Evolutionary conservation across 1,284 basidiomycete species (phyloP).

Genomic region (Ganoderma lucidum): DNA sequence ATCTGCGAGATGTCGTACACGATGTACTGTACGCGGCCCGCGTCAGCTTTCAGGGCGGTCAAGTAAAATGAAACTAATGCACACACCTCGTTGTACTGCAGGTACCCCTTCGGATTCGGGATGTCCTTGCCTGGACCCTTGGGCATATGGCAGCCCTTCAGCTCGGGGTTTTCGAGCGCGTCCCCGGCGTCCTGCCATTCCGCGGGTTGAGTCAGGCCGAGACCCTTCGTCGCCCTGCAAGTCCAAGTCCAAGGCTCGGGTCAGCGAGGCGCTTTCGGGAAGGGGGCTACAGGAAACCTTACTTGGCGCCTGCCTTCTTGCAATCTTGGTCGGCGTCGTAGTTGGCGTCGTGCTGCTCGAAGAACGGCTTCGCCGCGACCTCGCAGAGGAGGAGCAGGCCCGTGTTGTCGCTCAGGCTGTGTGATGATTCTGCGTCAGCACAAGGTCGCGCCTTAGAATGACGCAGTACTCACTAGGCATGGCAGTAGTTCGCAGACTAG

Average conservation of each 20-base stretch:
- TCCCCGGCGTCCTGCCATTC: slow-evolving; percentile 70
- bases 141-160: slow-evolving; percentile 66
- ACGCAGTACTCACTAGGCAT: slow-evolving; percentile 50
- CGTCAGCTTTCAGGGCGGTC: background rate
- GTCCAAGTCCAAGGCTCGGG: slow-evolving; percentile 22
- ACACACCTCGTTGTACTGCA: slow-evolving; percentile 64
- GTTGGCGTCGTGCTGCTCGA: slow-evolving; percentile 55
- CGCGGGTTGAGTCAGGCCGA: slow-evolving; percentile 58
- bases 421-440: slow-evolving; percentile 1
- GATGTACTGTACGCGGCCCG: slow-evolving; percentile 39
- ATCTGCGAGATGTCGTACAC: slow-evolving; percentile 52
- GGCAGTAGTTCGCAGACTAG: slow-evolving; percentile 66
- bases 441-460: background rate
- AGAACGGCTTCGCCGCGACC: slow-evolving; percentile 63
- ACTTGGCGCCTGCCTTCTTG: slow-evolving; percentile 46
- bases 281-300: slow-evolving; percentile 31
- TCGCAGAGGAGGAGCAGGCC: slow-evolving; percentile 68
- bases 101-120: slow-evolving; percentile 38
- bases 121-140: slow-evolving; percentile 54
- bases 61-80: slow-evolving; percentile 22
- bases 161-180: slow-evolving; percentile 56
- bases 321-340: slow-evolving; percentile 60
- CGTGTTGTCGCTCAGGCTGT: slow-evolving; percentile 57
- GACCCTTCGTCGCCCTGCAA: slow-evolving; percentile 59
- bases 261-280: background rate